A percentile compares a stretch with the other conserved stretches of the same genome.
These are phyloP conservation scores for Fragilaria radians DNA, from an alignment of 108 stramenopile genomes.

Conservation along the genomic window DNA sequence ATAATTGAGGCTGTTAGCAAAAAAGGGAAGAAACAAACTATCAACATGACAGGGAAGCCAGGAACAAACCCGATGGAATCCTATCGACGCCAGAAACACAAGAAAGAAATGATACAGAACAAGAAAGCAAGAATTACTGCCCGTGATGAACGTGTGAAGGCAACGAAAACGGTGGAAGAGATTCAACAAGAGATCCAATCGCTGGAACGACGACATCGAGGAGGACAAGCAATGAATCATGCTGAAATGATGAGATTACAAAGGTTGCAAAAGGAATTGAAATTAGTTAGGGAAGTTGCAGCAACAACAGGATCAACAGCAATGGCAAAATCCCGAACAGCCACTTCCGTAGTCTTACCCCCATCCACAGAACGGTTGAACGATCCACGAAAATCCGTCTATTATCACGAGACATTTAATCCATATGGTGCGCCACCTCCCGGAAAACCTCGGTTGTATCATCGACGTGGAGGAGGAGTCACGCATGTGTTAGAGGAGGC, in stretches of 20 bases:
- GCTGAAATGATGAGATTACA: constrained; percentile 42
- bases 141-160: constrained; percentile 63
- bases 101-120: constrained; percentile 66
- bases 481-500: constrained; percentile 35
- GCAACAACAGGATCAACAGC: constrained; percentile 22
- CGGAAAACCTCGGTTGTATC: constrained; percentile 62
- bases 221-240: constrained; percentile 1
- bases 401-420: constrained; percentile 67
- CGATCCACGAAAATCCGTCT: constrained; percentile 46
- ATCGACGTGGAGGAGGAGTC: constrained; percentile 41
- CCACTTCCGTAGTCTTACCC: too few species aligned
- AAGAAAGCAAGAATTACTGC: constrained; percentile 57
- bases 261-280: constrained; percentile 64
- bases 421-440: constrained; percentile 83
- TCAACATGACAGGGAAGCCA: neutral
- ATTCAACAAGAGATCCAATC: constrained; percentile 48
- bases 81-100: constrained; percentile 37
- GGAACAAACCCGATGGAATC: constrained; percentile 5
- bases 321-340: constrained; percentile 28
- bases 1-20: too few species aligned
- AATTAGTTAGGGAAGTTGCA: constrained; percentile 41
- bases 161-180: constrained; percentile 43
- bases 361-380: constrained; percentile 13
- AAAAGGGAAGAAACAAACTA: too few species aligned
- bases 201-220: constrained; percentile 14